phyloP scores from a whole-genome alignment of 2,329 filamentous ascomycete genomes.

The Colletotrichum sp. region DNA sequence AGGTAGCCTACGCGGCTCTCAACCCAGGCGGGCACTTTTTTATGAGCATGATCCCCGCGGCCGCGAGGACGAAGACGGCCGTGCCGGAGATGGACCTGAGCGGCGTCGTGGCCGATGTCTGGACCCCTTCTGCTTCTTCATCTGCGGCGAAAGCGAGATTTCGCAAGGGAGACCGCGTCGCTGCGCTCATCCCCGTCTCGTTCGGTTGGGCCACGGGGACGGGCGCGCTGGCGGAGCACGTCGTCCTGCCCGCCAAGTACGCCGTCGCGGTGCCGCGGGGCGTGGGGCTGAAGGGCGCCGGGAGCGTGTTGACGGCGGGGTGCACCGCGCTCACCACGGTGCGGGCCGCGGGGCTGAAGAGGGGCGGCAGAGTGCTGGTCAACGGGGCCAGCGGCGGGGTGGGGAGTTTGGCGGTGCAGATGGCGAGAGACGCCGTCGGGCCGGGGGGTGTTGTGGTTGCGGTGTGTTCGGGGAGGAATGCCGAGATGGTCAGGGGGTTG shows the following conservation, averaged over 20 bases:
- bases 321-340: slow-evolving; percentile 43
- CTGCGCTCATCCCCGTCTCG: slow-evolving; percentile 41
- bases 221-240: slow-evolving; percentile 44
- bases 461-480: slow-evolving; percentile 53
- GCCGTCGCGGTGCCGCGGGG: slow-evolving; percentile 34
- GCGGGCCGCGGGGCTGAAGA: slow-evolving; percentile 38
- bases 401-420: slow-evolving; percentile 50
- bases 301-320: slow-evolving; percentile 42
- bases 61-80: slow-evolving; percentile 36
- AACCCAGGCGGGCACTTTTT: slow-evolving; percentile 48
- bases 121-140: slow-evolving; percentile 26
- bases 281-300: slow-evolving; percentile 35
- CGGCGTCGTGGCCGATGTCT: slow-evolving; percentile 41
- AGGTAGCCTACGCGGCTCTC: slow-evolving; percentile 46
- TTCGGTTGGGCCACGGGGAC: slow-evolving; percentile 36
- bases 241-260: slow-evolving; percentile 38
- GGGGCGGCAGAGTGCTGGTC: slow-evolving; percentile 47
- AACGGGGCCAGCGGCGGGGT: slow-evolving; percentile 58
- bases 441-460: slow-evolving; percentile 46
- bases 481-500: slow-evolving; percentile 46
- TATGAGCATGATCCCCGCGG: slow-evolving; percentile 43
- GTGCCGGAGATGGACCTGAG: slow-evolving; percentile 50
- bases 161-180: slow-evolving; percentile 37
- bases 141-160: neutral
- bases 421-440: slow-evolving; percentile 42